Conservation (phyloP, 73 alveolate species). For the Paraurostyla sp. region DNA sequence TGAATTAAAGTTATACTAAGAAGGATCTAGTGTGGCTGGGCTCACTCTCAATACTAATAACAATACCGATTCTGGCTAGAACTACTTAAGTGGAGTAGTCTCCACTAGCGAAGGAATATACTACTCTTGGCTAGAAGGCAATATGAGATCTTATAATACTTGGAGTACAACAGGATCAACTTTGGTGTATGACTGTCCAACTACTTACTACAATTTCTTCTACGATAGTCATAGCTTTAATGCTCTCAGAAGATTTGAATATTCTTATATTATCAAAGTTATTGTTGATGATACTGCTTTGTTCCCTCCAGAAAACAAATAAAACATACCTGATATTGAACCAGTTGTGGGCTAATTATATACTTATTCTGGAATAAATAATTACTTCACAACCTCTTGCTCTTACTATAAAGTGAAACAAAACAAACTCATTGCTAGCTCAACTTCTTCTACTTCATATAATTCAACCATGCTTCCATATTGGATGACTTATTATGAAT, state of each 20-base stretch:
- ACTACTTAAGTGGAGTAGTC: background rate
- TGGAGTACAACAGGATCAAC: background rate
- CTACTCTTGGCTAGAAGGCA: conserved; percentile 8
- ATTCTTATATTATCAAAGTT: background rate
- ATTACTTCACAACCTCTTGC: conserved; percentile 18
- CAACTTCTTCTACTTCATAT: background rate
- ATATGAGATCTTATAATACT: background rate
- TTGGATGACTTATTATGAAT: conserved; percentile 36
- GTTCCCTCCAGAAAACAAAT: conserved; percentile 18
- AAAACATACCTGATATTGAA: background rate
- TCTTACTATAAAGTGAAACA: background rate
- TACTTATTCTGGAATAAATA: background rate
- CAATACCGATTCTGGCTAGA: background rate
- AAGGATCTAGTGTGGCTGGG: background rate
- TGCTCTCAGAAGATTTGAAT: background rate
- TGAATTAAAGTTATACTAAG: background rate
- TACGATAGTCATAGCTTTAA: background rate
- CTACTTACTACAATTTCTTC: background rate
- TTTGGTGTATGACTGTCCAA: conserved; percentile 12
- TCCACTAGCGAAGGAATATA: background rate
- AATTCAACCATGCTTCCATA: conserved; percentile 11
- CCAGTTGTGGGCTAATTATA: background rate
- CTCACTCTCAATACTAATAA: background rate
- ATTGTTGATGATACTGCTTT: background rate
- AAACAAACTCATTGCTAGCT: background rate